Base-by-base conservation (phyloP, 306 rosid genomes). In the Ceratonia siliqua region DNA sequence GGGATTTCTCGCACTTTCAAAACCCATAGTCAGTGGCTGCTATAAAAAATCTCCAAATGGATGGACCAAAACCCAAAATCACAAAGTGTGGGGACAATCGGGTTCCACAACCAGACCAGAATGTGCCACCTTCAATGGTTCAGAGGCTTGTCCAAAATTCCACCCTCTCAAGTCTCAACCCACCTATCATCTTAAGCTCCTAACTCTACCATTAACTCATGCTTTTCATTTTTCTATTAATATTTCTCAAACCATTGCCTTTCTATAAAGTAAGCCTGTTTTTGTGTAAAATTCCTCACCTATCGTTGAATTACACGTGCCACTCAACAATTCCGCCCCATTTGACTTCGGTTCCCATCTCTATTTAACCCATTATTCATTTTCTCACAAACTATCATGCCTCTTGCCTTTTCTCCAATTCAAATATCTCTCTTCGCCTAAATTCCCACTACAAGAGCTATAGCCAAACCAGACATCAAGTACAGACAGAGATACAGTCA, bases 81-180 rank as follows among this genome's bases (percentile, higher is more conserved):
- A n/a, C 32, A 11, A 8, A 2, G 5, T 56, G 77, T 76, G 68
- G 78, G 82, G 58, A 5, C 77, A 18, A 4, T 3, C 0, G 17
- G 43, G 35, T 2, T 17, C 63, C 56, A 28, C 56, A 35, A 68
- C 75, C 80, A 76, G 82, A 50, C 41, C 55, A 50, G 49, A 66
- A 45, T n/a, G 48, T 62, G 81, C 53, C 88, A 81, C 85, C 78
- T 84, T 84, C 85, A 63, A 78, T 73, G 88, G 88, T 74, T 64
- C 77, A 32, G 5, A 70, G 8, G 8, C 72, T 5, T 28, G 69
- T 35, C 30, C 0, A 68, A 77, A 45, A 77, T 84, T 80, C 87
- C 78, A 80, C 78, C 39, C n/a, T 36, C 21, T 1, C 38, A 25
- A 3, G 10, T 32, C 30, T 0, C 24, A 22, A 15, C 15, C 28